Evolutionary conservation across 345 rosid species (phyloP).

Genomic region (Linum usitatissimum): DNA sequence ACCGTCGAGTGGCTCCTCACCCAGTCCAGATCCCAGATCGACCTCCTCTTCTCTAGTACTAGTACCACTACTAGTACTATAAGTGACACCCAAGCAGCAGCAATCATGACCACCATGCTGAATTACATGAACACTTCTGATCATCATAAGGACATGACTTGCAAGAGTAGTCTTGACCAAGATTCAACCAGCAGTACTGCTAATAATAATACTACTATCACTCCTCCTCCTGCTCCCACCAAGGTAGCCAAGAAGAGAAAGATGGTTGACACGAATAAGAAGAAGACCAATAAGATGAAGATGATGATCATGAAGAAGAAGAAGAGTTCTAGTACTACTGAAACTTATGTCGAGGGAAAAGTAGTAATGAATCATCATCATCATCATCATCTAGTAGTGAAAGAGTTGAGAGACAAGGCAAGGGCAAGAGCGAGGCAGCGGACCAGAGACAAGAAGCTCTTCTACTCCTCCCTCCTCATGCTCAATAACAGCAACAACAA

Average conservation of each 20-base stretch:
- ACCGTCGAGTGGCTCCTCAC: slow-evolving; percentile 60
- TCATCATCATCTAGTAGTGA: background rate
- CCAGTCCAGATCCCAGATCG: slow-evolving; percentile 11
- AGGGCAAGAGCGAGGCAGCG: slow-evolving; percentile 5
- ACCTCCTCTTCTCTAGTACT: background rate
- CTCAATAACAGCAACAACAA: too few relatives aligned
- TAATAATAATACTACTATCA: too few relatives aligned
- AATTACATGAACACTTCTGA: background rate
- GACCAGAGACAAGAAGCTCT: background rate
- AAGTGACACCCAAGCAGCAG: background rate
- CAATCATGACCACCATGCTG: background rate
- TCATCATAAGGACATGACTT: background rate
- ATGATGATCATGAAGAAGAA: background rate
- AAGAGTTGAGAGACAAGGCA: background rate
- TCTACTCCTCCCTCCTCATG: background rate
- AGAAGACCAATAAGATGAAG: too few relatives aligned
- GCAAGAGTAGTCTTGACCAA: background rate
- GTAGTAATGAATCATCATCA: background rate
- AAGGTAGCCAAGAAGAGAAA: too few relatives aligned
- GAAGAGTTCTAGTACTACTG: background rate
- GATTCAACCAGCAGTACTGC: background rate
- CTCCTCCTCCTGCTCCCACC: too few relatives aligned
- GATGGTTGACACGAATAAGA: too few relatives aligned
- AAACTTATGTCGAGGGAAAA: too few relatives aligned
- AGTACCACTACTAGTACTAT: background rate